Evolutionary conservation across 805 yeast species (phyloP).

Genomic region (Candida loeiensis): DNA sequence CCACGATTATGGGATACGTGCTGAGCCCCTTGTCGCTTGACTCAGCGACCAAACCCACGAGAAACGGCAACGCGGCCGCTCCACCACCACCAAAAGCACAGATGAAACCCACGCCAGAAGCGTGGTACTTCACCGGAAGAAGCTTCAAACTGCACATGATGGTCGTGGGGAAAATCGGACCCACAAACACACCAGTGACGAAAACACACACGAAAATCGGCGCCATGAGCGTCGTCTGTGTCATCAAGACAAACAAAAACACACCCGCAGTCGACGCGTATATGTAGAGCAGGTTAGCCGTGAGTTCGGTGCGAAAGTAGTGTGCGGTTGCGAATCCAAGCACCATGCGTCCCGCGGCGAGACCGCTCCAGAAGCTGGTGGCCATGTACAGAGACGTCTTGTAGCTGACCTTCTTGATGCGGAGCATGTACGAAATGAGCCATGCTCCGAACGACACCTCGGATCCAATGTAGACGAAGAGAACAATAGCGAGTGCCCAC

Average conservation of each 20-base stretch:
- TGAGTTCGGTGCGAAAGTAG: slow-evolving; percentile 44
- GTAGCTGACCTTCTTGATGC: slow-evolving; percentile 37
- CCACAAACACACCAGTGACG: slow-evolving; percentile 46
- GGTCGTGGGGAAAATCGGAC: slow-evolving; percentile 64
- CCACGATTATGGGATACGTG: slow-evolving; percentile 30
- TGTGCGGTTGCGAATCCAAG: slow-evolving; percentile 54
- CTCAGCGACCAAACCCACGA: slow-evolving; percentile 50
- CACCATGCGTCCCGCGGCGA: slow-evolving; percentile 46
- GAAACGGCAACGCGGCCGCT: slow-evolving; percentile 69
- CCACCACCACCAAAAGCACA: slow-evolving; percentile 83
- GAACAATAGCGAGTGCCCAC: slow-evolving; percentile 37
- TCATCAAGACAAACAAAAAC: slow-evolving; percentile 30
- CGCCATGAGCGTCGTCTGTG: slow-evolving; percentile 20
- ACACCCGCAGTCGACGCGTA: slow-evolving; percentile 27
- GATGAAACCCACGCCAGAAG: slow-evolving; percentile 68
- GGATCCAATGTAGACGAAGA: slow-evolving; percentile 50
- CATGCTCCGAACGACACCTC: slow-evolving; percentile 54
- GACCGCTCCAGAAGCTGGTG: slow-evolving; percentile 49
- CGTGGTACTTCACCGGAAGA: slow-evolving; percentile 57
- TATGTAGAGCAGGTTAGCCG: slow-evolving; percentile 42
- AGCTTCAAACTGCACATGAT: slow-evolving; percentile 60
- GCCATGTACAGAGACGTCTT: slow-evolving; percentile 44
- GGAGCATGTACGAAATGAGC: slow-evolving; percentile 45
- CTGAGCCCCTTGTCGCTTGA: slow-evolving; percentile 30
- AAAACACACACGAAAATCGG: slow-evolving; percentile 36